Conservation (phyloP, 805 yeast species). For the Lipomyces yamanashiensis region DNA sequence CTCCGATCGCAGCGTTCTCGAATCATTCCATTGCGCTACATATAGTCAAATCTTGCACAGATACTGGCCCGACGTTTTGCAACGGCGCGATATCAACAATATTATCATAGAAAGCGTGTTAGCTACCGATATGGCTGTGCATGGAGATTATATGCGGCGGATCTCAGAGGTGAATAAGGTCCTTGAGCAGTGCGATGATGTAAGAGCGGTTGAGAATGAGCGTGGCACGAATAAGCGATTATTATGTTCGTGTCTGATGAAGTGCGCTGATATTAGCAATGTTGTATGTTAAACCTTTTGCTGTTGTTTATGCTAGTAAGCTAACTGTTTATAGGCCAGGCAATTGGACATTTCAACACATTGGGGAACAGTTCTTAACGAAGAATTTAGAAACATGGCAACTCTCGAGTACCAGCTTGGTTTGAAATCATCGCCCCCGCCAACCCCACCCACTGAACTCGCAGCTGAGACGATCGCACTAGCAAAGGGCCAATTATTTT, state of each 20-base stretch:
- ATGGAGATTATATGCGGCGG: slow-evolving; percentile 66
- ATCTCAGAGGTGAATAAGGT: slow-evolving; percentile 26
- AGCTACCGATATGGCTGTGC: slow-evolving; percentile 94
- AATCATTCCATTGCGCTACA: slow-evolving; percentile 76
- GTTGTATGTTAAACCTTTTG: slow-evolving; percentile 48
- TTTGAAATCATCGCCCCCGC: slow-evolving; percentile 20
- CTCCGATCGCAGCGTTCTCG: slow-evolving; percentile 72
- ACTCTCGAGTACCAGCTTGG: slow-evolving; percentile 53
- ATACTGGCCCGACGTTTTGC: slow-evolving; percentile 50
- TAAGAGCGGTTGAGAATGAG: not conserved
- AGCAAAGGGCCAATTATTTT: slow-evolving; percentile 77
- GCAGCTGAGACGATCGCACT: slow-evolving; percentile 42
- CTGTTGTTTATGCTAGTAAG: not conserved
- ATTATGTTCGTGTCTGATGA: slow-evolving; percentile 71
- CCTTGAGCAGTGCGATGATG: not conserved
- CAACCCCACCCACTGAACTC: slow-evolving; percentile 1
- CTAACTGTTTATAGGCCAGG: slow-evolving; percentile 53
- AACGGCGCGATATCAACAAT: slow-evolving; percentile 34
- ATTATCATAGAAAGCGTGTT: slow-evolving; percentile 54
- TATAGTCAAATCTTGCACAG: slow-evolving; percentile 57
- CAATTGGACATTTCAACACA: slow-evolving; percentile 73
- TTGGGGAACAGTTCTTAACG: slow-evolving; percentile 82
- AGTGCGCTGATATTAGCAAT: slow-evolving; percentile 95
- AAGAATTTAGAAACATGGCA: slow-evolving; percentile 75
- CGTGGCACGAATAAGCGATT: slow-evolving; percentile 42